phyloP scores from a whole-genome alignment of 2,329 filamentous ascomycete genomes.

The Fusarium sp. region DNA sequence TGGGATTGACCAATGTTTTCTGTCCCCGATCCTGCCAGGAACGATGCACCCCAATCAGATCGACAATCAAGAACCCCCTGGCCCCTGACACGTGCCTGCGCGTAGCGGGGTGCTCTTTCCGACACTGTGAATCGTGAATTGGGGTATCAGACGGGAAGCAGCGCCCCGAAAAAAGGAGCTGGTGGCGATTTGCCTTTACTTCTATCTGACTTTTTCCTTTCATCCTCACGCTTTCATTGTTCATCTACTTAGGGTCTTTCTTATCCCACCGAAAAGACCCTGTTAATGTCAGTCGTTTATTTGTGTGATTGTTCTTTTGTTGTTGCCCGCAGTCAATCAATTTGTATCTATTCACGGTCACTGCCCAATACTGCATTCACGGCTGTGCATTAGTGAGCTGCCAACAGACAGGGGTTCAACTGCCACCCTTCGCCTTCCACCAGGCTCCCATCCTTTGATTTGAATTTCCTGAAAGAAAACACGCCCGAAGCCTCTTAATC shows the following conservation, averaged over 20 bases:
- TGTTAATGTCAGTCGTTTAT: constrained; percentile 1
- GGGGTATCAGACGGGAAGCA: constrained; percentile 23
- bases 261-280: neutral
- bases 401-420: constrained; percentile 21
- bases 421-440: neutral
- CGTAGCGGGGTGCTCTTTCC: constrained; percentile 44
- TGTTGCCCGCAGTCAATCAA: constrained; percentile 11
- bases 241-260: neutral
- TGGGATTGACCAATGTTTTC: neutral
- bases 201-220: constrained; percentile 14
- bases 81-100: constrained; percentile 47
- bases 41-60: constrained; percentile 33
- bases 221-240: constrained; percentile 10
- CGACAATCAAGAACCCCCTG: constrained; percentile 19
- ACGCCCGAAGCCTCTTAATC: neutral
- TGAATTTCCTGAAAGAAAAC: neutral
- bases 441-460: neutral
- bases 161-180: constrained; percentile 38
- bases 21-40: constrained; percentile 2
- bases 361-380: constrained; percentile 13
- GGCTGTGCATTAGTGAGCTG: constrained; percentile 30
- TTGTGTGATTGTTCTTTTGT: constrained; percentile 8
- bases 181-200: constrained; percentile 41
- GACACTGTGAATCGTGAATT: constrained; percentile 47
- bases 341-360: constrained; percentile 19